phyloP scores from a whole-genome alignment of 2,329 filamentous ascomycete genomes.

The Apiospora saccharicola region DNA sequence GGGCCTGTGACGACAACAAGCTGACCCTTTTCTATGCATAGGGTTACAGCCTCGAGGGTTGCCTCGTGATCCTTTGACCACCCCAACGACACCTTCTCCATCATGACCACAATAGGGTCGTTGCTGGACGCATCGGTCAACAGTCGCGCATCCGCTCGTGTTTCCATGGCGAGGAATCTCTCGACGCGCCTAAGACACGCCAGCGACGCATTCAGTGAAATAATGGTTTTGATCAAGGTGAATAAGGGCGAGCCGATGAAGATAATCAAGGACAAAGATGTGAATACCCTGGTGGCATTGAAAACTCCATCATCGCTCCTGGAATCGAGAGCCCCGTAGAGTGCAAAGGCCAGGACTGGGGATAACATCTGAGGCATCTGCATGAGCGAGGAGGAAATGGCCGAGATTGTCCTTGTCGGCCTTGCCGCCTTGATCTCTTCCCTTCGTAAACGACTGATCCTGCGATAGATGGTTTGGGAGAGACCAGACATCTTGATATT shows the following conservation, averaged over 20 bases:
- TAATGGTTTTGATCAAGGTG: too few species aligned
- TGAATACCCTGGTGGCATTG: slow-evolving; percentile 34
- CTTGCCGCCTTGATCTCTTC: slow-evolving; percentile 31
- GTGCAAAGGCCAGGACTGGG: slow-evolving; percentile 34
- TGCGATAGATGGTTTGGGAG: slow-evolving; percentile 25
- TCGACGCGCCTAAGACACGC: slow-evolving; percentile 37
- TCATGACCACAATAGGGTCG: background rate
- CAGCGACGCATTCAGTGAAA: slow-evolving; percentile 20
- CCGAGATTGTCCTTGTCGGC: slow-evolving; percentile 21
- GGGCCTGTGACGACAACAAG: slow-evolving; percentile 26
- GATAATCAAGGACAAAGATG: too few species aligned
- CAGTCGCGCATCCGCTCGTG: background rate
- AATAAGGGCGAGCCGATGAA: too few species aligned
- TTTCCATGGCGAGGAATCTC: slow-evolving; percentile 32
- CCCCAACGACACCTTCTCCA: background rate
- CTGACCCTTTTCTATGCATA: background rate
- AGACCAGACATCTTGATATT: slow-evolving; percentile 33
- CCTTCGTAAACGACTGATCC: slow-evolving; percentile 29
- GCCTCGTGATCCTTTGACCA: background rate
- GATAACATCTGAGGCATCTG: too few species aligned
- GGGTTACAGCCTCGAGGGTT: background rate
- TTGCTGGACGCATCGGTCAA: background rate
- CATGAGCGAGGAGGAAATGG: too few species aligned
- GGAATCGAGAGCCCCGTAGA: slow-evolving; percentile 32
- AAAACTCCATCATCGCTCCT: slow-evolving; percentile 37